Base-by-base conservation (phyloP, 2,329 filamentous ascomycete species). In the Aaosphaeria arxii region DNA sequence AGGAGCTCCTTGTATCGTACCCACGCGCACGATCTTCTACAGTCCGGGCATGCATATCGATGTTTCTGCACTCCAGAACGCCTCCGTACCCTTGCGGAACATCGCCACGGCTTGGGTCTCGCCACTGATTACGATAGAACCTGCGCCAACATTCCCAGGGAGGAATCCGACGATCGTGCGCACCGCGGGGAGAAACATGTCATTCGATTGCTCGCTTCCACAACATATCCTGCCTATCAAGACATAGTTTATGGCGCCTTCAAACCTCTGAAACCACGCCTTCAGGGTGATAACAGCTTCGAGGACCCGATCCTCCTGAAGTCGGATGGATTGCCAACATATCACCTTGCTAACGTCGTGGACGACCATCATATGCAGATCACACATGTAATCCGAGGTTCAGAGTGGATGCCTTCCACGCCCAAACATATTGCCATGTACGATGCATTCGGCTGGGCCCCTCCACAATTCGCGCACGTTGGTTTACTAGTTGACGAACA, bases 391-490 rank as follows among this genome's bases (percentile, higher is more conserved):
- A 88, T 99, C 49, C 85, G 94, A 39, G 94, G 92, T 45, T 86
- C 87, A 79, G 94, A 99, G 80, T 99, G 94, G 94, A 87, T 99
- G 73, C 84, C 92, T 32, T 96, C 91, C 0, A 97, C 94, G 0
- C 91, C 91, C 1, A 88, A 87, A 64, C 85, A 88, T 64, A 74
- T 87, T 48, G 79, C 79, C 33, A 68, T 79, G 55, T 79, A 79
- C 58, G 55, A 68, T 6, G 76, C 76, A 0, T 78, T 78, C 44
- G 73, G 71, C 2, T 79, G 76, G 76, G 56, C 63, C 11, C 74
- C 75, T 3, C 76, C 76, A 0, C 46, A 58, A 1, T 79, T 77
- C 48, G 75, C 76, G 0, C 76, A 79, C 51, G 76, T 79, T 0
- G 74, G 75, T 3, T 57, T 79, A 1, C 66, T 79, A 1, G 70